Conservation (phyloP, 352 stramenopile genomes). For the Phytophthora idaei region DNA sequence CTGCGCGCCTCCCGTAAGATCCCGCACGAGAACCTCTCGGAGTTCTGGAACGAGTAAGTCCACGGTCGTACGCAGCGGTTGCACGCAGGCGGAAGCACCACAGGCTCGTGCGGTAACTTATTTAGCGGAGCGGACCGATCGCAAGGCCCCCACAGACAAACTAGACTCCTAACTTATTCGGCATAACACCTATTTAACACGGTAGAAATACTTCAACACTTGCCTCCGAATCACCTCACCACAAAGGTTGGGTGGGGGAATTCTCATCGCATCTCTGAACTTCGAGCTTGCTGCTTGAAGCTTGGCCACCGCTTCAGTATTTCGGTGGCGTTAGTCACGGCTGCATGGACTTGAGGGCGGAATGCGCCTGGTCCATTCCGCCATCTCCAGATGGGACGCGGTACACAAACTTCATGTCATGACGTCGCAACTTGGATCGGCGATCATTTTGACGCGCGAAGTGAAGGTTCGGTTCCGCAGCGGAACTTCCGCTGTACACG, state of each 20-base stretch:
- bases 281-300: not conserved
- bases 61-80: constrained; percentile 2
- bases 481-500: constrained; percentile 3
- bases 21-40: constrained; percentile 73
- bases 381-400: constrained; percentile 31
- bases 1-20: constrained; percentile 74
- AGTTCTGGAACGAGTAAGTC: constrained; percentile 67
- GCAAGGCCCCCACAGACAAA: constrained; percentile 12
- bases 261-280: not conserved
- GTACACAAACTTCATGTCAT: constrained; percentile 7
- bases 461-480: constrained; percentile 20
- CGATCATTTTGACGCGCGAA: constrained; percentile 8
- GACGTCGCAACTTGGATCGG: constrained; percentile 13
- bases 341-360: constrained; percentile 20
- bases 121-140: constrained; percentile 29
- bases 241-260: constrained; percentile 10
- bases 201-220: not conserved
- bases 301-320: constrained; percentile 5
- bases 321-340: constrained; percentile 27
- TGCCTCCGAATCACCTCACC: not conserved
- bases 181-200: constrained; percentile 45
- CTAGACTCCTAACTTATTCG: constrained; percentile 41
- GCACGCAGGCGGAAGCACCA: constrained; percentile 1
- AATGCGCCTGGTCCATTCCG: constrained; percentile 18
- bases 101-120: constrained; percentile 21